Conservation (phyloP, 192 early-diverging fungal species). For the Gamsiella multidivaricata region DNA sequence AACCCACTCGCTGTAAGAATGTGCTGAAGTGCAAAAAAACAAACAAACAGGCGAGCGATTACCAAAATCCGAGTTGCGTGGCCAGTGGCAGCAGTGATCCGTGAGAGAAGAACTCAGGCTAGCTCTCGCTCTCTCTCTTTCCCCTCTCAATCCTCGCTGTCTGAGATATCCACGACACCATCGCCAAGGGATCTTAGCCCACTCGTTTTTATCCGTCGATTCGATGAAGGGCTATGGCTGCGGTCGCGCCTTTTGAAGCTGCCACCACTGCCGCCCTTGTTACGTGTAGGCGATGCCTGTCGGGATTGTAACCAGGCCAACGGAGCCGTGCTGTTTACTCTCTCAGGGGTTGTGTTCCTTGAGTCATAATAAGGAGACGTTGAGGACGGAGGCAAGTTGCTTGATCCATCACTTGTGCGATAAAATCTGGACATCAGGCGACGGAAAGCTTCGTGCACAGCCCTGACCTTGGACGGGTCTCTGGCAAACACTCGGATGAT, state of each 20-base stretch:
- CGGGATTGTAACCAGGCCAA: conserved; percentile 12
- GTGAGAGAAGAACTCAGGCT: too few relatives aligned
- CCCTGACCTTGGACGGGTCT: conserved; percentile 61
- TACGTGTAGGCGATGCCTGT: conserved; percentile 17
- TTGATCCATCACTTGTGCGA: conserved; percentile 27
- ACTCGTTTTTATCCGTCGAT: background rate
- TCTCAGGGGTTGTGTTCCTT: conserved; percentile 39
- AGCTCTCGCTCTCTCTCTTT: too few relatives aligned
- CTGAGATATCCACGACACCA: conserved; percentile 26
- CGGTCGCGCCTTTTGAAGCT: conserved; percentile 9
- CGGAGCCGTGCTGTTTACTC: background rate
- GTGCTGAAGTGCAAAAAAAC: conserved; percentile 41
- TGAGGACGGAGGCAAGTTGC: conserved; percentile 42
- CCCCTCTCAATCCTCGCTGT: background rate
- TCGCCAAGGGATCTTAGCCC: conserved; percentile 4
- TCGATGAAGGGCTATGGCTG: conserved; percentile 17
- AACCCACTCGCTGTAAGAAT: too few relatives aligned
- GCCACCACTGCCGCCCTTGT: background rate
- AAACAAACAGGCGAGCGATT: conserved; percentile 1
- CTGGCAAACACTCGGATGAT: conserved; percentile 74
- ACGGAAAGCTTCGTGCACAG: conserved; percentile 58
- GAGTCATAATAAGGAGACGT: conserved; percentile 49
- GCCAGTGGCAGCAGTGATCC: too few relatives aligned
- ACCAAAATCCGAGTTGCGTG: too few relatives aligned
- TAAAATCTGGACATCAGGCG: conserved; percentile 49